Conservation (phyloP, 2,329 filamentous ascomycete species). For the Didymella glomerata region DNA sequence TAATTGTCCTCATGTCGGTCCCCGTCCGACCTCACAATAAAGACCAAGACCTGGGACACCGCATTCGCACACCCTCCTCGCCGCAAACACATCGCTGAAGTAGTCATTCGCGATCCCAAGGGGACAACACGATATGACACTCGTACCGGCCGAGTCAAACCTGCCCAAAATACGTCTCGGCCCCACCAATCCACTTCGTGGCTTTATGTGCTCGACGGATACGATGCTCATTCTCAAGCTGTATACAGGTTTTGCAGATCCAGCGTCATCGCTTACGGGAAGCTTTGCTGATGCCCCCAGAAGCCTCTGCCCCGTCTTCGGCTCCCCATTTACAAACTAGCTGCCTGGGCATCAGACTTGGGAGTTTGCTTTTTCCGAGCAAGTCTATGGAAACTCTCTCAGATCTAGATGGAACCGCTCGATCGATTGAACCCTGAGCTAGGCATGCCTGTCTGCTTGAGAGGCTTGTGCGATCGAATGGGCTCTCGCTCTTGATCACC, state of each 20-base stretch:
- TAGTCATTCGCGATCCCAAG: no score
- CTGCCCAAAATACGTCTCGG: not conserved
- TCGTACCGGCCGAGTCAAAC: not conserved
- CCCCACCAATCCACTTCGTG: not conserved
- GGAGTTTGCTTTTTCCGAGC: not conserved
- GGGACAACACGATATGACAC: not conserved
- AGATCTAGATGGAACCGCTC: not conserved
- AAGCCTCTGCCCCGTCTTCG: not conserved
- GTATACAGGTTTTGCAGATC: not conserved
- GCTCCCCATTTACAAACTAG: not conserved
- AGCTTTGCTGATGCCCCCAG: not conserved
- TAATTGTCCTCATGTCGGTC: not conserved
- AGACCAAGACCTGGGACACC: not conserved
- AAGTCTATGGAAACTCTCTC: not conserved
- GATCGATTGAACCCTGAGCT: not conserved
- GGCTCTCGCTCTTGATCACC: not conserved
- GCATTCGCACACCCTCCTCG: not conserved
- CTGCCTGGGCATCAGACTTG: not conserved
- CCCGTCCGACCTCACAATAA: not conserved
- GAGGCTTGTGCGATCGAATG: not conserved
- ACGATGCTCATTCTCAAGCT: not conserved
- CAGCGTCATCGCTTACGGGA: not conserved
- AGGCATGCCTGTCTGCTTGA: not conserved
- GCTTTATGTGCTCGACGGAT: not conserved
- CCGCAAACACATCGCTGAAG: not conserved